Evolutionary conservation across 108 stramenopile species (phyloP), one percentile per base, ranked within the genome.

Genomic region (Ochromonas danica): DNA sequence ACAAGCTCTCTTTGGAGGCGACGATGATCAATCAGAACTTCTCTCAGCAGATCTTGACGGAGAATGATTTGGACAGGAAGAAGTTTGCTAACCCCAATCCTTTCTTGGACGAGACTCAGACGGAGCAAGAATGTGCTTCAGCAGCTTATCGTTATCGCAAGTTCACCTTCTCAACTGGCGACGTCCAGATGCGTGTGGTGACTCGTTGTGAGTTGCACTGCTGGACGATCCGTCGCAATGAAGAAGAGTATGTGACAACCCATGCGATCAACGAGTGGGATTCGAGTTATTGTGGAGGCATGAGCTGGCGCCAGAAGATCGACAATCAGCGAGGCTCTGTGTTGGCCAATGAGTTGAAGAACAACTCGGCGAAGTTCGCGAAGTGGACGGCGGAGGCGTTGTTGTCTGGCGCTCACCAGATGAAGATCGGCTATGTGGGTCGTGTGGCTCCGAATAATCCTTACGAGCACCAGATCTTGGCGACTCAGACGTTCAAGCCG

Each of bases 11-110:
- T 43, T 78, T 96, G 35, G 98, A 98, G 80, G 96, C 96, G 6
- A 97, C 96, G 61, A 91, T 91, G 88, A 94, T 98, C 82, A 94
- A 96, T 80, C 96, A 98, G 80, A 97, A 96, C 83, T 98, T 97
- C 83, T 91, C 94, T 33, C 98, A 98, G 83, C 98, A 98, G 85
- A 92, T 94, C 35, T 83, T 98, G 67, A 88, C 35, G 10, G 63
- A 92, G 51, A n/a, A 79, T 45, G 79, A 71, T 60, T 88, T 89
- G 79, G 77, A 88, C 51, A 85, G 89, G 45, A 87, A 90, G 62
- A 91, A 92, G 77, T n/a, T n/a, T n/a, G n/a, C 6, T 41, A 33
- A 75, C 71, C 91, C 92, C n/a, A 94, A 97, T 80, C 96, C 96
- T 6, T 99, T 99, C 89, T 97, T 91, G 85, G 96, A 96, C 83